These are phyloP conservation scores for Sporothrix luriei DNA, from an alignment of 2,329 filamentous ascomycete genomes.

Conservation along the genomic window DNA sequence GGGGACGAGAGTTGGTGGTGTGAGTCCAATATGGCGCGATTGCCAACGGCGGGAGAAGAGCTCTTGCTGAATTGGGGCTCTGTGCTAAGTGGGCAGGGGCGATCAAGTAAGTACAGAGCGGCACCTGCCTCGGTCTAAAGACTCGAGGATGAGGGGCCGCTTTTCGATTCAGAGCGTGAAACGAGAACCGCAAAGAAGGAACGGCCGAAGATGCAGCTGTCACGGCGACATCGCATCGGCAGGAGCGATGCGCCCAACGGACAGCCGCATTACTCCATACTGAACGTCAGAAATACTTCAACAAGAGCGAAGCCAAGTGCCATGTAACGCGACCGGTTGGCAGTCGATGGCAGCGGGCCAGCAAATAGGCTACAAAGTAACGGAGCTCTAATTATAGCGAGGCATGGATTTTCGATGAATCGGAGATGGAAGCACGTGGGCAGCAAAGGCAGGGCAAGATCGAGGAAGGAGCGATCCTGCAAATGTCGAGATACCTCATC, in stretches of 20 bases:
- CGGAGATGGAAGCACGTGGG: not conserved
- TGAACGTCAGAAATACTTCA: constrained; percentile 22
- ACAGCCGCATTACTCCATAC: not conserved
- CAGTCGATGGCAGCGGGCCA: not conserved
- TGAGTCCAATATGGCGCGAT: too few species aligned
- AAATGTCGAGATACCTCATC: not conserved
- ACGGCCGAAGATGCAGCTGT: not conserved
- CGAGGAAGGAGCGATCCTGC: not conserved
- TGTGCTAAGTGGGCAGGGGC: not conserved
- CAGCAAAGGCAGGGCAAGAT: too few species aligned
- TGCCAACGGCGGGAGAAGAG: too few species aligned
- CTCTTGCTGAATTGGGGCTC: too few species aligned
- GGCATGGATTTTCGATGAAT: too few species aligned
- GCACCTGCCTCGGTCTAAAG: constrained; percentile 12
- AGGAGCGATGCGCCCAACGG: not conserved
- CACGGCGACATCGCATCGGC: not conserved
- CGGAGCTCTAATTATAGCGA: too few species aligned
- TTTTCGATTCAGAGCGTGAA: too few species aligned
- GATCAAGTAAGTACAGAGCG: not conserved
- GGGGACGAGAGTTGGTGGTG: too few species aligned
- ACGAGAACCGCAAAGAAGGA: not conserved
- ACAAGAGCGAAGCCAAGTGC: constrained; percentile 35
- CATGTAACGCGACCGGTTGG: constrained; percentile 26
- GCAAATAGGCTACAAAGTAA: not conserved
- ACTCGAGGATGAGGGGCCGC: constrained; percentile 5